These are phyloP conservation scores for Tetrahymena thermophila DNA, from an alignment of 73 alveolate species.

Conservation along the genomic window DNA sequence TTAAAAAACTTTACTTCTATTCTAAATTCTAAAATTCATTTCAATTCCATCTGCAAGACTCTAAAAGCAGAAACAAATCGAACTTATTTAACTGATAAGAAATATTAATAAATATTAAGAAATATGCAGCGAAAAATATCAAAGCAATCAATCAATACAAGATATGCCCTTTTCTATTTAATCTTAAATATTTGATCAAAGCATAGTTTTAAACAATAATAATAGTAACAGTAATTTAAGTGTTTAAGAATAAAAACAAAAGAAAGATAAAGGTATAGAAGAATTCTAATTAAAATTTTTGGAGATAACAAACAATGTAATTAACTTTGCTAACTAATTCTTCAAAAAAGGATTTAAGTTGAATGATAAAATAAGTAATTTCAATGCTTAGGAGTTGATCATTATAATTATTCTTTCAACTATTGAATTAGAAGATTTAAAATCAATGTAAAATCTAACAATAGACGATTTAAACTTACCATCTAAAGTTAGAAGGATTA, in stretches of 20 bases:
- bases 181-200: background rate
- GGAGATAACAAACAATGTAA: background rate
- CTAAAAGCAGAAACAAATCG: background rate
- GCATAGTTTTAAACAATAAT: background rate
- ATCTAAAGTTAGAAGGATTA: background rate
- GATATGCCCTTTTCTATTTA: background rate
- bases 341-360: background rate
- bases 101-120: background rate
- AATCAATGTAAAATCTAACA: background rate
- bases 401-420: background rate
- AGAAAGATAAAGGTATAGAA: background rate
- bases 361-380: background rate
- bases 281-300: background rate
- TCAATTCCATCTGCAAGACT: background rate
- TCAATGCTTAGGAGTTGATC: background rate
- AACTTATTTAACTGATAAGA: background rate
- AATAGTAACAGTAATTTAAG: background rate
- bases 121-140: background rate
- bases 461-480: background rate
- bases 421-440: background rate
- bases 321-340: background rate
- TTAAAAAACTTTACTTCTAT: background rate
- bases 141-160: background rate
- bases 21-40: background rate
- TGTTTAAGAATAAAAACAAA: background rate